Conservation (phyloP, 2,329 filamentous ascomycete genomes). For the Dothistroma septosporum region DNA sequence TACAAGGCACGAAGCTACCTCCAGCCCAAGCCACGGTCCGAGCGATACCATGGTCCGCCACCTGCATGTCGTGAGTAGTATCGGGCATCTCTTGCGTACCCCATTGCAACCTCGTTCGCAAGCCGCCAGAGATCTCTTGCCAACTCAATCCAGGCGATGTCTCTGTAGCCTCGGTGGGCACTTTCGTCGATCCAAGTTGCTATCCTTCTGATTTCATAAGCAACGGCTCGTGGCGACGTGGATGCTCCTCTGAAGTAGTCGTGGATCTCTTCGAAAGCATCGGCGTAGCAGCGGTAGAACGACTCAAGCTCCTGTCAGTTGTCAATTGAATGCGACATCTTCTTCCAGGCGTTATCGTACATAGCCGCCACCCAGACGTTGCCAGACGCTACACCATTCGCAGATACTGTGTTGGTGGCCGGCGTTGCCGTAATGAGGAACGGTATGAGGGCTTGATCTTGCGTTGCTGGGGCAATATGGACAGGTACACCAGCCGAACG, state of each 20-base stretch:
- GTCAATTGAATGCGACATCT: too few relatives aligned
- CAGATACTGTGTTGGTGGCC: slow-evolving; percentile 11
- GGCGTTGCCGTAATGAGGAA: slow-evolving; percentile 4
- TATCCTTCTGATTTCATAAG: slow-evolving; percentile 5
- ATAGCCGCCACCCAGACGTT: slow-evolving; percentile 6
- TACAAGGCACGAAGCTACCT: background rate
- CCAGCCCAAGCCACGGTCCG: background rate
- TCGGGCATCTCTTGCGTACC: slow-evolving; percentile 4
- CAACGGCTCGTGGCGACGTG: background rate
- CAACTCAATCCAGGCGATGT: slow-evolving; percentile 1
- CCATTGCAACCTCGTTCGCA: background rate
- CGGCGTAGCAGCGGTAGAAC: slow-evolving; percentile 6
- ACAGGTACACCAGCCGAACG: slow-evolving; percentile 13
- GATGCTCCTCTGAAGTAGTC: slow-evolving; percentile 10
- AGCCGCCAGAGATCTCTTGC: slow-evolving; percentile 4
- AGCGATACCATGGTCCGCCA: slow-evolving; percentile 9
- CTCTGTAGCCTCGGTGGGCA: background rate
- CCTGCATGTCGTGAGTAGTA: slow-evolving; percentile 6
- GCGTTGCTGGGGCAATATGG: slow-evolving; percentile 9
- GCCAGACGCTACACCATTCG: slow-evolving; percentile 14
- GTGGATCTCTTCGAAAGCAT: slow-evolving; percentile 11
- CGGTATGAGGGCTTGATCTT: background rate
- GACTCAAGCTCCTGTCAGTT: slow-evolving; percentile 4
- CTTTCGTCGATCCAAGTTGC: slow-evolving; percentile 8
- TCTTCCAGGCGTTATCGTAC: background rate